Conservation (phyloP, 2,329 filamentous ascomycete genomes). For the Pseudogymnoascus sp. region DNA sequence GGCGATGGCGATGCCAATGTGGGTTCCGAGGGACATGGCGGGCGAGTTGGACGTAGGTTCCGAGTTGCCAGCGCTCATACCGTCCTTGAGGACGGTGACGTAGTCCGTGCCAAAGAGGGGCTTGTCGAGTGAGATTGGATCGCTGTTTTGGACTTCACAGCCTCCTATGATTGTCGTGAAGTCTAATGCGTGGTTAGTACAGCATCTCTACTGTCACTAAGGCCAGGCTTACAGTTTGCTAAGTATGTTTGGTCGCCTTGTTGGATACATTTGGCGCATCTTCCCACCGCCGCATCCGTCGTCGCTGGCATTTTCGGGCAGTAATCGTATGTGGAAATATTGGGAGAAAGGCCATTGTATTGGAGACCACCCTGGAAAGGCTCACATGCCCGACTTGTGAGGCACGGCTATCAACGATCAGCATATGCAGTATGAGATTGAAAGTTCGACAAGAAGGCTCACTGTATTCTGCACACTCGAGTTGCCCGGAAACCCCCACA, state of each 20-base stretch:
- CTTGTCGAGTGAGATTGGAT: background rate
- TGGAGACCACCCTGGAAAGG: slow-evolving; percentile 38
- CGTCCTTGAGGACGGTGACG: background rate
- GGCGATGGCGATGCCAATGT: slow-evolving; percentile 50
- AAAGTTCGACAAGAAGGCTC: slow-evolving; percentile 13
- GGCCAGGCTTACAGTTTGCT: slow-evolving; percentile 1
- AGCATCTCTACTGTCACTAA: background rate
- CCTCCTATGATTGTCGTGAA: background rate
- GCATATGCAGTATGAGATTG: background rate
- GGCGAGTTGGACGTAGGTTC: slow-evolving; percentile 22
- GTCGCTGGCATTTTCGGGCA: slow-evolving; percentile 37
- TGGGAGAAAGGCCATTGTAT: slow-evolving; percentile 40
- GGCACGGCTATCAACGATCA: slow-evolving; percentile 5
- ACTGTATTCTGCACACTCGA: slow-evolving; percentile 43
- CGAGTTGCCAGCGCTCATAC: background rate
- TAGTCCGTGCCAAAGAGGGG: background rate
- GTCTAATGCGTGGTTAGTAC: background rate
- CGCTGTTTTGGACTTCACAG: background rate
- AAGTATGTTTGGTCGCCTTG: slow-evolving; percentile 28
- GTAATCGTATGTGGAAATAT: slow-evolving; percentile 42
- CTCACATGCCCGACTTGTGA: slow-evolving; percentile 42
- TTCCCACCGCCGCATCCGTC: background rate
- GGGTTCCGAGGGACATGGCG: slow-evolving; percentile 43
- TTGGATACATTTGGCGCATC: slow-evolving; percentile 29
- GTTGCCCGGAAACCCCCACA: slow-evolving; percentile 42